Evolutionary conservation across 805 yeast genomes (phyloP).

Genomic region (Candida hungchunana): DNA sequence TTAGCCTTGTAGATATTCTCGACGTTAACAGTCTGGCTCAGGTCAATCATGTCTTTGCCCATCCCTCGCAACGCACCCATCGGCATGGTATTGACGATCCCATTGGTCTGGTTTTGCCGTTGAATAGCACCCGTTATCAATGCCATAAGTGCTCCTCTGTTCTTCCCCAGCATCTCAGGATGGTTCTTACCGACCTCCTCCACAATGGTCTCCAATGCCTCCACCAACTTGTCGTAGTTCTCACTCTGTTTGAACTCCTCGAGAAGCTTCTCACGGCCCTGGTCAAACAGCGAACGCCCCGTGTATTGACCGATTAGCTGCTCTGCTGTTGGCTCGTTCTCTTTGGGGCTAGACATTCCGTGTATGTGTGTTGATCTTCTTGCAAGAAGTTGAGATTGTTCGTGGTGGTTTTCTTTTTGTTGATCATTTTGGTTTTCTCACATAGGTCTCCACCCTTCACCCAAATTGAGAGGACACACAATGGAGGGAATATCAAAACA

Average conservation of each 20-base stretch:
- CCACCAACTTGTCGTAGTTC: constrained; percentile 14
- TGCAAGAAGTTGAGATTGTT: too few relatives aligned
- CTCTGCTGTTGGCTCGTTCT: background rate
- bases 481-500: too few relatives aligned
- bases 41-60: background rate
- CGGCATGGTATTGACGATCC: too few relatives aligned
- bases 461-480: too few relatives aligned
- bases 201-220: constrained; percentile 14
- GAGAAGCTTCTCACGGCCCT: constrained; percentile 15
- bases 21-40: constrained; percentile 3
- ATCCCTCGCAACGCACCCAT: too few relatives aligned
- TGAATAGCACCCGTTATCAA: constrained; percentile 21
- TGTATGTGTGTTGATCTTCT: too few relatives aligned
- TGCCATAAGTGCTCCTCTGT: constrained; percentile 24
- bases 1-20: constrained; percentile 18
- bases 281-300: constrained; percentile 13
- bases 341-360: too few relatives aligned
- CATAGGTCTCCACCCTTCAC: too few relatives aligned
- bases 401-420: too few relatives aligned
- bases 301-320: background rate
- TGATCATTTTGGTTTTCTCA: too few relatives aligned
- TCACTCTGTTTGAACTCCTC: constrained; percentile 17
- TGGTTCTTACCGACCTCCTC: constrained; percentile 14
- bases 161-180: constrained; percentile 23
- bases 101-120: constrained; percentile 7